Percentiles rank a stretch among this genome's conserved stretches.
These are phyloP conservation scores for Pisolithus microcarpus DNA, from an alignment of 768 basidiomycete species.

Conservation along the genomic window DNA sequence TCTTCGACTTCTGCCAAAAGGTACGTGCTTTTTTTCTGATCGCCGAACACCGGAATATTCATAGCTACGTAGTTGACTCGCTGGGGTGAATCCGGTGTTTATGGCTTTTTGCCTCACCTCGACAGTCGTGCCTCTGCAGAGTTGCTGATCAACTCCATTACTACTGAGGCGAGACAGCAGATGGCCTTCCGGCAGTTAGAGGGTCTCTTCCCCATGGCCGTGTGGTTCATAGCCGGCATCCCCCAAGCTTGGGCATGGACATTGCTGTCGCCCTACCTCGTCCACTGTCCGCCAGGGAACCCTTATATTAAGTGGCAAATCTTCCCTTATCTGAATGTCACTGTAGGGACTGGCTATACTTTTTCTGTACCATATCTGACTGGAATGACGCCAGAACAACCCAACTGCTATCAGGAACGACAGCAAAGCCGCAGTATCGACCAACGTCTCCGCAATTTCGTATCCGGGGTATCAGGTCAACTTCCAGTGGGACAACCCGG, in stretches of 20 bases:
- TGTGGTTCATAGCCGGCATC: conserved; percentile 48
- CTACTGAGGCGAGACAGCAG: conserved; percentile 59
- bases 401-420: conserved; percentile 31
- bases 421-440: conserved; percentile 44
- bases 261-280: conserved; percentile 46
- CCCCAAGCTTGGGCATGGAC: conserved; percentile 62
- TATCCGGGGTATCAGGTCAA: conserved; percentile 37
- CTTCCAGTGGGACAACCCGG: conserved; percentile 51
- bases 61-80: conserved; percentile 32
- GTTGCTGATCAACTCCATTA: conserved; percentile 49
- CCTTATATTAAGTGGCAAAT: conserved; percentile 44
- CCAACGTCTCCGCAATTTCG: conserved; percentile 48
- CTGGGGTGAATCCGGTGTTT: conserved; percentile 52
- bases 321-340: conserved; percentile 50
- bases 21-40: conserved; percentile 14
- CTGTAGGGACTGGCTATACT: conserved; percentile 24
- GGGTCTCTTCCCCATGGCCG: conserved; percentile 56
- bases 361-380: neutral
- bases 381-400: conserved; percentile 22
- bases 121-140: conserved; percentile 47
- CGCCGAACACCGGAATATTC: neutral
- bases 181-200: conserved; percentile 58
- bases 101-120: conserved; percentile 60
- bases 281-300: conserved; percentile 46
- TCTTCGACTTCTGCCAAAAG: conserved; percentile 54